Evolutionary conservation across 2,329 filamentous ascomycete genomes (phyloP).

Genomic region (Mycosphaerelloides madeirae): DNA sequence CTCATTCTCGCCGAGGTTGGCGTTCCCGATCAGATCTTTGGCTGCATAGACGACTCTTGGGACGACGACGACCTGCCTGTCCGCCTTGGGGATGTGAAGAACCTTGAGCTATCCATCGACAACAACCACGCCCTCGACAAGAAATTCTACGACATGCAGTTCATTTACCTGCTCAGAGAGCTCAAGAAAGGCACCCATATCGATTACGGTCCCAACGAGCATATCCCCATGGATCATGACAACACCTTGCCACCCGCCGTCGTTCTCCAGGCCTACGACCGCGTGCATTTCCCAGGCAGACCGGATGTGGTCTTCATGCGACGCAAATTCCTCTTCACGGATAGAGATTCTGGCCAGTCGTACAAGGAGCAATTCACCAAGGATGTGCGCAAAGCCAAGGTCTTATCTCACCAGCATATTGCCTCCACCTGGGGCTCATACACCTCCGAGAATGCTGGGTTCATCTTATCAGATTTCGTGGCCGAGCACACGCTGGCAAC

Average conservation of each 20-base stretch:
- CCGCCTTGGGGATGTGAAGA: constrained; percentile 59
- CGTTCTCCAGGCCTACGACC: constrained; percentile 49
- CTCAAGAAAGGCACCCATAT: constrained; percentile 58
- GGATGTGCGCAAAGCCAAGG: constrained; percentile 56
- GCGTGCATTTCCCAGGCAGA: constrained; percentile 59
- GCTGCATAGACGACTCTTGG: constrained; percentile 70
- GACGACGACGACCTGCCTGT: constrained; percentile 71
- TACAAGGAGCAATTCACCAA: constrained; percentile 51
- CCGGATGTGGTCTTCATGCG: constrained; percentile 49
- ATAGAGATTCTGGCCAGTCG: constrained; percentile 24
- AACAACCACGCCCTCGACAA: constrained; percentile 61
- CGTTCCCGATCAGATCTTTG: constrained; percentile 69
- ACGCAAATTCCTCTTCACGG: constrained; percentile 29
- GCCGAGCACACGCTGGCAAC: constrained; percentile 63
- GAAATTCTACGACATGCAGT: constrained; percentile 67
- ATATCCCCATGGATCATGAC: constrained; percentile 64
- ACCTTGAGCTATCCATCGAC: constrained; percentile 55
- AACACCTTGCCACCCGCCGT: constrained; percentile 53
- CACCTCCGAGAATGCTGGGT: constrained; percentile 58
- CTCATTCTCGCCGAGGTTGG: constrained; percentile 66
- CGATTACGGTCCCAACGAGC: constrained; percentile 61
- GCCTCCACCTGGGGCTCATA: constrained; percentile 69
- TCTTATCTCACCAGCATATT: constrained; percentile 63
- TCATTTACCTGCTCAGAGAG: constrained; percentile 63
- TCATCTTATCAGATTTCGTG: constrained; percentile 62